Percentiles rank a stretch among this genome's conserved stretches.
Evolutionary conservation across 2,329 filamentous ascomycete species (phyloP).

Genomic region (Scleromitrula shiraiana): DNA sequence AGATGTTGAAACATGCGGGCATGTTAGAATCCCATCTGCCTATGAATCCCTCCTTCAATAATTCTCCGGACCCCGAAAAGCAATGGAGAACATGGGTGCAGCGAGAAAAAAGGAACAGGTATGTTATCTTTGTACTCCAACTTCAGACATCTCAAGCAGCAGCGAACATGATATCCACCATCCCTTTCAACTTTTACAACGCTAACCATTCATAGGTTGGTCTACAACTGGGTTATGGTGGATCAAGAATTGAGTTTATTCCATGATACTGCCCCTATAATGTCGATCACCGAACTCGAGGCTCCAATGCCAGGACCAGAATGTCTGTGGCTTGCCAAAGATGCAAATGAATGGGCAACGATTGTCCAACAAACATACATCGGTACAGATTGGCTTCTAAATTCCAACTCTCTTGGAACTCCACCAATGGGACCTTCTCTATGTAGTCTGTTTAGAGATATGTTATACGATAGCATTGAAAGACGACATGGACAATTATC

Average conservation of each 20-base stretch:
- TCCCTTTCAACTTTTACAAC: neutral
- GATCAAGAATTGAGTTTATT: slow-evolving; percentile 65
- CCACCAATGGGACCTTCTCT: slow-evolving; percentile 49
- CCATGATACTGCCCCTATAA: slow-evolving; percentile 53
- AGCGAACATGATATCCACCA: neutral
- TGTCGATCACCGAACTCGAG: slow-evolving; percentile 57
- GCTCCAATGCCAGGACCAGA: slow-evolving; percentile 57
- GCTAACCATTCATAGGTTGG: slow-evolving; percentile 39
- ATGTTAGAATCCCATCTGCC: slow-evolving; percentile 49
- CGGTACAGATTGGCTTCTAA: slow-evolving; percentile 34
- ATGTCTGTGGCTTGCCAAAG: slow-evolving; percentile 53
- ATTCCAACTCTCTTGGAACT: slow-evolving; percentile 32
- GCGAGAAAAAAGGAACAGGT: slow-evolving; percentile 56
- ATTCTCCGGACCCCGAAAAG: slow-evolving; percentile 38
- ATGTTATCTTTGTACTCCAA: slow-evolving; percentile 21
- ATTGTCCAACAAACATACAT: slow-evolving; percentile 52
- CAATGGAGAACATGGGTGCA: slow-evolving; percentile 59
- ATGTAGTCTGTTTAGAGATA: slow-evolving; percentile 58
- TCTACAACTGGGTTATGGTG: slow-evolving; percentile 70
- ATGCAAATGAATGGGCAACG: slow-evolving; percentile 50
- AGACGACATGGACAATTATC: slow-evolving; percentile 37
- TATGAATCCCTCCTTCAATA: slow-evolving; percentile 35
- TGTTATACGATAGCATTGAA: slow-evolving; percentile 55
- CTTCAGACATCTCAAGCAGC: neutral
- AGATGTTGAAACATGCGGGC: slow-evolving; percentile 64